These are phyloP conservation scores for Metschnikowia drakensbergensis DNA, from an alignment of 805 yeast genomes.

Conservation along the genomic window DNA sequence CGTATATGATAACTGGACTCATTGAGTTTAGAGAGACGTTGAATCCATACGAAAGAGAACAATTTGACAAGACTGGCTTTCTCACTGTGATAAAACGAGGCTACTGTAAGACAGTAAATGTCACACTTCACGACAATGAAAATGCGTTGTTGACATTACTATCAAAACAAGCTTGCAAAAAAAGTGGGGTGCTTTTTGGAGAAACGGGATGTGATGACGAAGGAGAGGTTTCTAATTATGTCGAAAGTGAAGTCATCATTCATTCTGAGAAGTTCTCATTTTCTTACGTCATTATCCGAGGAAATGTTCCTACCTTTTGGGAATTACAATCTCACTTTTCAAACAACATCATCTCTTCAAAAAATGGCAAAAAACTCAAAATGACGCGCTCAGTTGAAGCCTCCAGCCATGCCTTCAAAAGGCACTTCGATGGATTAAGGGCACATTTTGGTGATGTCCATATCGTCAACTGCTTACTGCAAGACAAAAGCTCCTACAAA, in stretches of 20 bases:
- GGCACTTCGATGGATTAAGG: slow-evolving; percentile 47
- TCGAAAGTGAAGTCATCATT: slow-evolving; percentile 49
- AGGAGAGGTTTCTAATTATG: slow-evolving; percentile 49
- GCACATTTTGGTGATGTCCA: slow-evolving; percentile 49
- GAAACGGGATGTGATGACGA: slow-evolving; percentile 58
- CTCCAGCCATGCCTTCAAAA: slow-evolving; percentile 47
- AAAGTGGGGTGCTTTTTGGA: slow-evolving; percentile 50
- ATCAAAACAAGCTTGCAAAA: slow-evolving; percentile 48
- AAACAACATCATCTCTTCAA: slow-evolving; percentile 31
- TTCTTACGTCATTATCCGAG: slow-evolving; percentile 45
- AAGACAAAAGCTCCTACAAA: slow-evolving; percentile 38
- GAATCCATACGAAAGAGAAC: slow-evolving; percentile 34
- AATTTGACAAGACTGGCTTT: slow-evolving; percentile 47
- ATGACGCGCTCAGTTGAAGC: slow-evolving; percentile 53
- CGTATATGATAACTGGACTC: slow-evolving; percentile 43
- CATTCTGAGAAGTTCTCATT: slow-evolving; percentile 40
- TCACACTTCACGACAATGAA: slow-evolving; percentile 25
- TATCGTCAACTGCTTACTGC: slow-evolving; percentile 47
- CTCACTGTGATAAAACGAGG: slow-evolving; percentile 49
- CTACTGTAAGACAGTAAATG: slow-evolving; percentile 44
- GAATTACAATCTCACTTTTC: slow-evolving; percentile 43
- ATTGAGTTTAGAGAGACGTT: slow-evolving; percentile 45
- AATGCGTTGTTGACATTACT: slow-evolving; percentile 46
- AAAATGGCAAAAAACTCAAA: slow-evolving; percentile 37
- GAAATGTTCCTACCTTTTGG: slow-evolving; percentile 57